Base-by-base conservation (phyloP, 2,329 filamentous ascomycete species). In the Pseudonectria buxi region DNA sequence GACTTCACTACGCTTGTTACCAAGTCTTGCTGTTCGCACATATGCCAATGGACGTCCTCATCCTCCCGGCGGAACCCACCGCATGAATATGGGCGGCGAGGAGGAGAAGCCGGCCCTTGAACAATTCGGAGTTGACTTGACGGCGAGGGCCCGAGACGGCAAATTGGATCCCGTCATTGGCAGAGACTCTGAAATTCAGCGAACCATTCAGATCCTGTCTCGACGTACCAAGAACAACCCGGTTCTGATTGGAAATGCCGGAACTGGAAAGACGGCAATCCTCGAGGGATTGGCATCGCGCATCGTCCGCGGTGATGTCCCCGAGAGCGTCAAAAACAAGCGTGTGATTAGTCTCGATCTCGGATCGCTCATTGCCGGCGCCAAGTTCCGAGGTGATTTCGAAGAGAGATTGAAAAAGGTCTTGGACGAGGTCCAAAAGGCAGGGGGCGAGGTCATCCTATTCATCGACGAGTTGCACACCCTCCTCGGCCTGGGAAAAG, bases 131-230 rank as follows among this genome's bases (percentile, higher is more conserved):
- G 72, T 95, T 41, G 90, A 98, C 57, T 69, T 98, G 35, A 96
- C 92, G 2, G 84, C 78, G 10, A 78, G 77, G 51, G 92, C 92
- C 14, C 85, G 76, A 57, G 83, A 84, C 32, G 92, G 92, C 27
- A 95, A 95, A 57, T 72, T 98, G 4, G 92, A 98, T 55, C 92
- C 92, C 0, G 90, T 96, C 11, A 96, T 98, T 54, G 92, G 92
- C 14, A 76, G 92, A 58, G 89, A 95, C 52, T 71, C 77, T 5
- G 92, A 95, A 58, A 95, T 96, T 34, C 86, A 95, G 55, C 74
- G 92, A 32, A 95, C 89, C 0, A 95, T 96, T 40, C 92, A 96
- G 55, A 84, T 98, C 10, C 65, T 98, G 2, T 95, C 89, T 12
- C 73, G 92, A 44, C 74, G 92, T 41, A 96, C 92, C 7, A 96